phyloP scores from a whole-genome alignment of 257 asterid genomes.

The Eucommia ulmoides region DNA sequence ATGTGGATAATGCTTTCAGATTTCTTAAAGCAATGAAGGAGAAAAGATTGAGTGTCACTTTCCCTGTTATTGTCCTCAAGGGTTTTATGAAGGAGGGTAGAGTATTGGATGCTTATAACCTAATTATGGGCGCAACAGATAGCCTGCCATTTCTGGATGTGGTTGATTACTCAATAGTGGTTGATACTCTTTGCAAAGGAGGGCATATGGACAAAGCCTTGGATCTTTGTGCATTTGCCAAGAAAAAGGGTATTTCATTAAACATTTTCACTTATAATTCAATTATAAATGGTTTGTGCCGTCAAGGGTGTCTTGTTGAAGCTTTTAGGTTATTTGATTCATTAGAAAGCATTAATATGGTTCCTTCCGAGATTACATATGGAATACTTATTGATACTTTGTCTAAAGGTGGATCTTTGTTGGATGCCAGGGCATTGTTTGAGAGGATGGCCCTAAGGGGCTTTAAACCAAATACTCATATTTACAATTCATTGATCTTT shows the following conservation, averaged over 20 bases:
- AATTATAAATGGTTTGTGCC: conserved; percentile 63
- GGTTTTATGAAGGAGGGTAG: conserved; percentile 32
- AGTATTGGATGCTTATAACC: conserved; percentile 57
- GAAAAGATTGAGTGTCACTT: conserved; percentile 13
- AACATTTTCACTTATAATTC: conserved; percentile 52
- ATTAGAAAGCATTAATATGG: conserved; percentile 30
- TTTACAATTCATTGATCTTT: conserved; percentile 65
- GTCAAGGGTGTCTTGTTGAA: conserved; percentile 69
- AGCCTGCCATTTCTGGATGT: conserved; percentile 35
- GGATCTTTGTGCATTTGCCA: conserved; percentile 45
- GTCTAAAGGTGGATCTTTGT: conserved; percentile 55
- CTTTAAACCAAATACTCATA: conserved; percentile 37
- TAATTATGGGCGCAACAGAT: conserved; percentile 37
- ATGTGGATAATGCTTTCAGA: conserved; percentile 33
- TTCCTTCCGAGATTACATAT: conserved; percentile 66
- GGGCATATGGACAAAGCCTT: conserved; percentile 46
- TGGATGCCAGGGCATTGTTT: conserved; percentile 51
- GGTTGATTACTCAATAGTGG: conserved; percentile 43
- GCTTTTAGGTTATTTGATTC: conserved; percentile 84
- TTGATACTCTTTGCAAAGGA: conserved; percentile 58
- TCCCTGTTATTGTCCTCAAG: conserved; percentile 34
- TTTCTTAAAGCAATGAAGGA: conserved; percentile 32
- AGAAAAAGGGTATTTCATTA: conserved; percentile 36
- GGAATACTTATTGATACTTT: conserved; percentile 70
- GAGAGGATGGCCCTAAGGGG: conserved; percentile 48